These are phyloP conservation scores for Pleoardoris graminearum DNA, from an alignment of 2,329 filamentous ascomycete genomes.

Conservation along the genomic window DNA sequence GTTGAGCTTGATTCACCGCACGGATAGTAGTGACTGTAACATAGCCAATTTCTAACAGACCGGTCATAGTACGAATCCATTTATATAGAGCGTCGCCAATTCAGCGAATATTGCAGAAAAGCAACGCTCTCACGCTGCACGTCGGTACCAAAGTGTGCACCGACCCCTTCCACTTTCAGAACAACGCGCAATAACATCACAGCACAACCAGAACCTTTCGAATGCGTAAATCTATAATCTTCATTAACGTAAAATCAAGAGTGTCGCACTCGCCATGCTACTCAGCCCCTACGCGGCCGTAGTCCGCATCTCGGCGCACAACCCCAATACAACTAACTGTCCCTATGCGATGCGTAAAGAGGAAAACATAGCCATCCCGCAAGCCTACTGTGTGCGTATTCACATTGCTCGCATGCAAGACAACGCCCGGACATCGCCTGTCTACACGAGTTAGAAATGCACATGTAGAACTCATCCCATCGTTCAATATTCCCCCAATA, in stretches of 20 bases:
- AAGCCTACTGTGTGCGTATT: background rate
- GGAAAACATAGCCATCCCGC: background rate
- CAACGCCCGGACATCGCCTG: background rate
- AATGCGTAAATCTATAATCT: conserved; percentile 8
- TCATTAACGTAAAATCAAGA: conserved; percentile 6
- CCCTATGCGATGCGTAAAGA: conserved; percentile 3
- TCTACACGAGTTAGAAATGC: background rate
- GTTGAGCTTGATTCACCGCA: no score
- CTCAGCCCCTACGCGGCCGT: background rate
- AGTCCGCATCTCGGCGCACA: background rate
- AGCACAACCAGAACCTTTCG: background rate
- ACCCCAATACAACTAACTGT: background rate
- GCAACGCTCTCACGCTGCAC: no score
- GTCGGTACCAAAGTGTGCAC: no score
- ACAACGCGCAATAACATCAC: no score
- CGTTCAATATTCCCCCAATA: background rate
- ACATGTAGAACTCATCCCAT: background rate
- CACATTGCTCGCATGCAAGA: background rate
- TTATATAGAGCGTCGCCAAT: no score
- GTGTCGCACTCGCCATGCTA: background rate
- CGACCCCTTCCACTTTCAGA: no score
- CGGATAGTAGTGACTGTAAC: no score
- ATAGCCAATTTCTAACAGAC: no score
- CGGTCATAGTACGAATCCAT: no score
- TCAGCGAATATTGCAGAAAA: no score